Evolutionary conservation across 176 grass and related monocot species (phyloP).

Genomic region (Phragmites australis): DNA sequence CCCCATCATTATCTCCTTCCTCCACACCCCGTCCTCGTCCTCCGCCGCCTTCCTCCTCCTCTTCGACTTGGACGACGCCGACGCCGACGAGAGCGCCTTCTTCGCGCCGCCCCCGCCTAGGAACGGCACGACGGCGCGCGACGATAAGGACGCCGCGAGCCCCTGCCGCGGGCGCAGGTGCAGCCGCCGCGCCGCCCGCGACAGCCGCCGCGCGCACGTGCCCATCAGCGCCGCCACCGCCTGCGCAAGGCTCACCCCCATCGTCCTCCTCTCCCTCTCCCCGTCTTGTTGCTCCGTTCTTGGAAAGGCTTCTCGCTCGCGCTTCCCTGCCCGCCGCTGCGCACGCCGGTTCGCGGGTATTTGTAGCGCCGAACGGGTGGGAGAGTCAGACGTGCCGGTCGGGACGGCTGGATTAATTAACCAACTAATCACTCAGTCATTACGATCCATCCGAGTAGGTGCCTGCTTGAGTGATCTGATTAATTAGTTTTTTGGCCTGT

Average conservation of each 20-base stretch:
- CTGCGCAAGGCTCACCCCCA: conserved; percentile 57
- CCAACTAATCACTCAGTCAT: conserved; percentile 1
- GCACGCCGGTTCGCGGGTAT: conserved; percentile 39
- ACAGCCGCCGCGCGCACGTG: conserved; percentile 50
- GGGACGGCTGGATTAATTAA: conserved; percentile 25
- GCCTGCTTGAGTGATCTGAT: background rate
- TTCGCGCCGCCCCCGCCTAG: conserved; percentile 18
- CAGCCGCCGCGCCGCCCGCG: conserved; percentile 51
- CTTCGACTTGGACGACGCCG: conserved; percentile 6
- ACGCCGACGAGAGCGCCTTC: conserved; percentile 27
- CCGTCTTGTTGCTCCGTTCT: background rate
- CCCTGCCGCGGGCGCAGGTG: conserved; percentile 29
- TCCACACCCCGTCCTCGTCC: conserved; percentile 52
- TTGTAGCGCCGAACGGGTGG: conserved; percentile 34
- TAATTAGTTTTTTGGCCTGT: background rate
- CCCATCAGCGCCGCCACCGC: conserved; percentile 59
- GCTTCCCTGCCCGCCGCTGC: background rate
- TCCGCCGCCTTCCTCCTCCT: background rate
- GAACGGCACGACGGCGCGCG: conserved; percentile 59
- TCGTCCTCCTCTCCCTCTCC: background rate
- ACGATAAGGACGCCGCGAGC: conserved; percentile 20
- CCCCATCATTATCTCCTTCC: conserved; percentile 82
- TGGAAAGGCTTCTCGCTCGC: background rate
- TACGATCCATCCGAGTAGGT: background rate
- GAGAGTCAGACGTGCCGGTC: conserved; percentile 48